Conservation (phyloP, 352 stramenopile genomes). For the Phytophthora pisi region DNA sequence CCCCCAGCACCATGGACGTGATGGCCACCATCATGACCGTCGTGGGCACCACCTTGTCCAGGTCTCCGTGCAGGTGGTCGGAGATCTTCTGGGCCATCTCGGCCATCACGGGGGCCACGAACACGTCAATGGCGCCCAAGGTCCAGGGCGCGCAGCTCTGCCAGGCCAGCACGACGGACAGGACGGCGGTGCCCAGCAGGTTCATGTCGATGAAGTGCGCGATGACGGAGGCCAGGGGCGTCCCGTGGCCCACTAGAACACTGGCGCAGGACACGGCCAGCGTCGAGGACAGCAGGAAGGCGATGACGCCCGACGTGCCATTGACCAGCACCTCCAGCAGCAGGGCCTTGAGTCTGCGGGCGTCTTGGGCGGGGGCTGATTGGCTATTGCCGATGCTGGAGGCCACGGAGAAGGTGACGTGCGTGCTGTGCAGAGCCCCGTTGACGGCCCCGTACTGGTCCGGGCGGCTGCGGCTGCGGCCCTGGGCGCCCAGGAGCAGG, state of each 20-base stretch:
- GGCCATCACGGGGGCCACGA: constrained; percentile 76
- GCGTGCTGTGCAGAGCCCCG: constrained; percentile 18
- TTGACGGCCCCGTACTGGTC: constrained; percentile 17
- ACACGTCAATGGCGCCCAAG: constrained; percentile 79
- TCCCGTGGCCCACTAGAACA: constrained; percentile 74
- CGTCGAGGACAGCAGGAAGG: constrained; percentile 79
- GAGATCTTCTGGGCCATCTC: constrained; percentile 80
- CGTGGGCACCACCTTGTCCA: constrained; percentile 70
- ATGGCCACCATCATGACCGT: constrained; percentile 75
- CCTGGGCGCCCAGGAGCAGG: constrained; percentile 18
- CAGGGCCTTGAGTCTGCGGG: constrained; percentile 25
- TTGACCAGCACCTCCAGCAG: constrained; percentile 59
- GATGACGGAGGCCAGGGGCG: constrained; percentile 61
- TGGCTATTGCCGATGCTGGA: no score
- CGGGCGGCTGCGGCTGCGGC: constrained; percentile 16
- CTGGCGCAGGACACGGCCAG: constrained; percentile 81
- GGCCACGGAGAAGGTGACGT: constrained; percentile 22
- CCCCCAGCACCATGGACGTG: constrained; percentile 65
- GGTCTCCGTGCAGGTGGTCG: constrained; percentile 55
- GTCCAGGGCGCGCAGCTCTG: constrained; percentile 78
- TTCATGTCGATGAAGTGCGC: constrained; percentile 89
- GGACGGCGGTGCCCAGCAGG: constrained; percentile 68
- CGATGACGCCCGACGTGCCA: constrained; percentile 74
- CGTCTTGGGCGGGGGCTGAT: constrained; percentile 19
- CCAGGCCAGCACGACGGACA: constrained; percentile 78